These are phyloP conservation scores for Tricholoma sp. DNA, from an alignment of 768 basidiomycete genomes.

Conservation along the genomic window DNA sequence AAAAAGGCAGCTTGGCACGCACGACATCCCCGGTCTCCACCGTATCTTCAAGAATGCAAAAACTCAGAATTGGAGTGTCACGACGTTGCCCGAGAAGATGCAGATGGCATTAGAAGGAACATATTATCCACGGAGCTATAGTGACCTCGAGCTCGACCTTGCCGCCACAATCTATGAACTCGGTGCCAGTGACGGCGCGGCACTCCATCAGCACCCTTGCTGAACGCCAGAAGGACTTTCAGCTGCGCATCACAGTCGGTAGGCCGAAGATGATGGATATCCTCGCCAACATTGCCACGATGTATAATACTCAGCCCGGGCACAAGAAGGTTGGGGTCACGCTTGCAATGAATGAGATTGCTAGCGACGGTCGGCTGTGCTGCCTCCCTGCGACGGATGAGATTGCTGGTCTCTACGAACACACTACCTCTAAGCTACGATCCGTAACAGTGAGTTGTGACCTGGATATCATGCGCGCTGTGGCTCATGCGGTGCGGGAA, in stretches of 20 bases:
- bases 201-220: constrained; percentile 10
- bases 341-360: constrained; percentile 21
- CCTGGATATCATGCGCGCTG: constrained; percentile 5
- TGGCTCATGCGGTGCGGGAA: constrained; percentile 13
- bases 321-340: constrained; percentile 11
- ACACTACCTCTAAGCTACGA: constrained; percentile 7
- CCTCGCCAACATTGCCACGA: constrained; percentile 18
- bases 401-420: no score
- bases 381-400: constrained; percentile 21
- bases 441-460: constrained; percentile 15
- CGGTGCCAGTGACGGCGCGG: no score
- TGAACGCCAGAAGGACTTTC: constrained; percentile 9
- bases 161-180: background rate
- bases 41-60: constrained; percentile 1
- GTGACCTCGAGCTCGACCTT: background rate
- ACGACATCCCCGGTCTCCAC: background rate
- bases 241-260: constrained; percentile 12
- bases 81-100: background rate
- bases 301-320: constrained; percentile 10
- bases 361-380: constrained; percentile 14
- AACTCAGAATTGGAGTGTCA: background rate
- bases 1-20: background rate
- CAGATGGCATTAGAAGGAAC: background rate
- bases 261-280: constrained; percentile 11
- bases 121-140: background rate